Evolutionary conservation across 371 early-diverging fungal species (phyloP).

Genomic region (Mucor plumbeus): DNA sequence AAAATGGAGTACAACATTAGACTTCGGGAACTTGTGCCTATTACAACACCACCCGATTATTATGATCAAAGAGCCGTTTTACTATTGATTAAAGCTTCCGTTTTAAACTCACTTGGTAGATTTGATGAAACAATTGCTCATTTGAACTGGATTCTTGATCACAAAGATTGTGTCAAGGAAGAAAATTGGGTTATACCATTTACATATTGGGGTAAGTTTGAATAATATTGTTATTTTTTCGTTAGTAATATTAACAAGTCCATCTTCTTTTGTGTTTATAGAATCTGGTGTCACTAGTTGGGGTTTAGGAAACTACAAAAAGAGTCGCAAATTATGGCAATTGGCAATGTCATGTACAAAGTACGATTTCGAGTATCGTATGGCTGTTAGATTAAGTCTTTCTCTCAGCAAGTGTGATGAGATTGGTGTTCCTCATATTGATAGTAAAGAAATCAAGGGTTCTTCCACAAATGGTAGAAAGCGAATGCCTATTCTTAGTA

Average conservation of each 20-base stretch:
- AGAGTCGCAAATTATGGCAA: slow-evolving; percentile 60
- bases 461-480: slow-evolving; percentile 47
- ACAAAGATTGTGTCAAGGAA: slow-evolving; percentile 48
- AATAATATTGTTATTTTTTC: too few species aligned
- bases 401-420: slow-evolving; percentile 52
- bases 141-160: slow-evolving; percentile 67
- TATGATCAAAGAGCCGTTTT: slow-evolving; percentile 51
- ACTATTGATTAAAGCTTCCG: slow-evolving; percentile 47
- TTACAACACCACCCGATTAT: slow-evolving; percentile 50
- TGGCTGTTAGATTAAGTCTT: slow-evolving; percentile 52
- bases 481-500: slow-evolving; percentile 42
- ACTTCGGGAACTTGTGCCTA: slow-evolving; percentile 47
- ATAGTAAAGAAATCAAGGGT: slow-evolving; percentile 37
- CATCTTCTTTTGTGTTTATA: not conserved
- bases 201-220: slow-evolving; percentile 64
- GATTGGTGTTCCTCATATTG: slow-evolving; percentile 35
- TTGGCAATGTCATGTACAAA: slow-evolving; percentile 55
- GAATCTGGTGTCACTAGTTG: slow-evolving; percentile 68
- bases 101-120: slow-evolving; percentile 48
- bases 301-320: slow-evolving; percentile 51
- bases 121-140: slow-evolving; percentile 50
- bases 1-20: slow-evolving; percentile 53
- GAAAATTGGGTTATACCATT: slow-evolving; percentile 70
- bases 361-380: slow-evolving; percentile 69
- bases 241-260: too few species aligned